Evolutionary conservation across 1,284 basidiomycete species (phyloP).

Genomic region (Cutaneotrichosporon dermatis): DNA sequence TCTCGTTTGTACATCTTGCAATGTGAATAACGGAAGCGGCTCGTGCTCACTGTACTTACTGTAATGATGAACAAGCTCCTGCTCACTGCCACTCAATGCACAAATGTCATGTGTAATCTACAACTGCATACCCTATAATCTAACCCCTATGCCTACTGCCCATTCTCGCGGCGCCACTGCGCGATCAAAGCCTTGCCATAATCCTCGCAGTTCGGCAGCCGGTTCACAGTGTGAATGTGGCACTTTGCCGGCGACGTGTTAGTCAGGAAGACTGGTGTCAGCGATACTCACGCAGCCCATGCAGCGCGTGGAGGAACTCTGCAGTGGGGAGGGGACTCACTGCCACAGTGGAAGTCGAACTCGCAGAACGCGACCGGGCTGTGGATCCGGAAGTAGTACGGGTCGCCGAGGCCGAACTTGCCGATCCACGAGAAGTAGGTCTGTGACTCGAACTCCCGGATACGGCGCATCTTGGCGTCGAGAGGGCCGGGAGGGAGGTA

Average conservation of each 20-base stretch:
- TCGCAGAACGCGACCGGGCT: conserved; percentile 42
- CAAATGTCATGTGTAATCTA: no score
- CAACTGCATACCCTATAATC: no score
- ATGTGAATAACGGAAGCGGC: no score
- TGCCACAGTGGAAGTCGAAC: conserved; percentile 48
- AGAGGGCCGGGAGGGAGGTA: conserved; percentile 37
- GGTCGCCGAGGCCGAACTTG: conserved; percentile 38
- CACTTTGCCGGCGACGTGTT: conserved; percentile 47
- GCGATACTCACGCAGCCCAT: neutral
- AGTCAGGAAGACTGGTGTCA: conserved; percentile 40
- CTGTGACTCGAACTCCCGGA: conserved; percentile 25
- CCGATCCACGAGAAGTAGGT: conserved; percentile 47
- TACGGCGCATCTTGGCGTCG: conserved; percentile 25
- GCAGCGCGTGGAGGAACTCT: neutral
- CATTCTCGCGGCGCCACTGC: conserved; percentile 12
- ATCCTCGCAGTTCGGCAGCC: conserved; percentile 42
- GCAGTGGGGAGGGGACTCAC: conserved; percentile 17
- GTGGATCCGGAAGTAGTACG: conserved; percentile 46
- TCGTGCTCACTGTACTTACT: no score
- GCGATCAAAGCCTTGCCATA: conserved; percentile 40
- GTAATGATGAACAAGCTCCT: no score
- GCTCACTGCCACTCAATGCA: no score
- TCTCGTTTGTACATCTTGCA: no score
- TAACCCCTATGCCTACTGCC: neutral
- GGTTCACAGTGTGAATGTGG: conserved; percentile 44